A percentile compares a stretch with the other conserved stretches of the same genome.
Conservation (phyloP, 139 green algal species). For the Pleodorina starrii region DNA sequence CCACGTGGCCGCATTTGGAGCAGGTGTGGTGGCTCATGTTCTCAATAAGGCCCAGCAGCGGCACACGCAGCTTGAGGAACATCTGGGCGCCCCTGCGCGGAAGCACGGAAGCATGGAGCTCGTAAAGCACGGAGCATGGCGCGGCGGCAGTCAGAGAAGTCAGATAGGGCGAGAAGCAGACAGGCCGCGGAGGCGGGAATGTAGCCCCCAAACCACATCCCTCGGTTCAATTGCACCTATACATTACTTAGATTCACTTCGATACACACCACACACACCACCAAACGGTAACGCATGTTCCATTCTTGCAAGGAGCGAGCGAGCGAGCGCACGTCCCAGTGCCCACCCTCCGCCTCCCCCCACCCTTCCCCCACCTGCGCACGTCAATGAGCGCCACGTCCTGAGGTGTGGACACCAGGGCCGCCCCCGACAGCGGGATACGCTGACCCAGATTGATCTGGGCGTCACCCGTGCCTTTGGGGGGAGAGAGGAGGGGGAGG, state of each 20-base stretch:
- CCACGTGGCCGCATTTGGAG: conserved; percentile 72
- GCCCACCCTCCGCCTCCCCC: too few species aligned
- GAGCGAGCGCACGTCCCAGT: too few species aligned
- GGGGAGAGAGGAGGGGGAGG: neutral
- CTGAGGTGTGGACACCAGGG: conserved; percentile 94
- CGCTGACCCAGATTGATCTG: conserved; percentile 89
- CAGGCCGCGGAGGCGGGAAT: too few species aligned
- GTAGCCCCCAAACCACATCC: too few species aligned
- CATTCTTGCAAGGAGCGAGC: too few species aligned
- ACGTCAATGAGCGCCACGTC: conserved; percentile 80
- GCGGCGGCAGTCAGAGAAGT: too few species aligned
- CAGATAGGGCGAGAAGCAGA: too few species aligned
- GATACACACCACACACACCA: too few species aligned
- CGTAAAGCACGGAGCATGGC: too few species aligned
- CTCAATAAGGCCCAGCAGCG: conserved; percentile 90
- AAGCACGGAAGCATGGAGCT: neutral
- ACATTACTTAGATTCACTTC: too few species aligned
- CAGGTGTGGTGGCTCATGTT: conserved; percentile 89
- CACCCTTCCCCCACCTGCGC: conserved; percentile 54
- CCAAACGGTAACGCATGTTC: too few species aligned
- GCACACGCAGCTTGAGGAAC: conserved; percentile 87
- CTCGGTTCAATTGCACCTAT: too few species aligned
- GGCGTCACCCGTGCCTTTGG: conserved; percentile 77
- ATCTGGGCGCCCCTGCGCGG: conserved; percentile 79
- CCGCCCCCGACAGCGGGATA: conserved; percentile 81